These are phyloP conservation scores for Lactarius vividus DNA, from an alignment of 768 basidiomycete genomes.

Conservation along the genomic window DNA sequence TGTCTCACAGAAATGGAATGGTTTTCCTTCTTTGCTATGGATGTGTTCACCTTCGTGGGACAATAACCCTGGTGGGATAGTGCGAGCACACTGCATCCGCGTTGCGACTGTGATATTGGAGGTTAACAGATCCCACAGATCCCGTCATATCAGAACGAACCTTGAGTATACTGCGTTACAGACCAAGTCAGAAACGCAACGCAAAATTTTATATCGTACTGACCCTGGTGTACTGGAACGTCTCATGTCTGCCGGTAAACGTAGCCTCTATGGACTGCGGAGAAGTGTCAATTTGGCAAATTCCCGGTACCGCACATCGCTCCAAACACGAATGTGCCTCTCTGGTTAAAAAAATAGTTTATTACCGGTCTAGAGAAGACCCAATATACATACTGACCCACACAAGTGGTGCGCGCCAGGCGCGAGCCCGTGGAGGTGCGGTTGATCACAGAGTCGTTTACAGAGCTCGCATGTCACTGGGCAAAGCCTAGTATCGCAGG, in stretches of 20 bases:
- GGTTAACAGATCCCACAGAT: neutral
- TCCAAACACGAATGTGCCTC: slow-evolving; percentile 49
- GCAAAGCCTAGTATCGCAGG: slow-evolving; percentile 51
- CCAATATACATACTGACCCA: slow-evolving; percentile 40
- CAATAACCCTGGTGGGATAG: slow-evolving; percentile 43
- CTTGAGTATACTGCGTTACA: slow-evolving; percentile 50
- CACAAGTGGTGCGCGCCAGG: slow-evolving; percentile 48
- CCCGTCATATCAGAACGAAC: slow-evolving; percentile 32
- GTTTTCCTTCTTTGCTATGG: slow-evolving; percentile 43
- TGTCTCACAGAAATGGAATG: slow-evolving; percentile 54
- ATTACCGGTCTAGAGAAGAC: neutral
- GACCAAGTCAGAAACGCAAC: neutral
- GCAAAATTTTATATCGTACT: neutral
- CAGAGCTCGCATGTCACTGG: slow-evolving; percentile 55
- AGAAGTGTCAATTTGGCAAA: slow-evolving; percentile 56
- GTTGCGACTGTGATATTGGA: slow-evolving; percentile 41
- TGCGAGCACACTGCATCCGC: slow-evolving; percentile 47
- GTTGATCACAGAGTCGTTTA: slow-evolving; percentile 47
- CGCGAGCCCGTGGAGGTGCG: slow-evolving; percentile 53
- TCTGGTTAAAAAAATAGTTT: slow-evolving; percentile 33
- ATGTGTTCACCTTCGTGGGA: slow-evolving; percentile 47
- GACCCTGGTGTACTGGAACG: slow-evolving; percentile 65
- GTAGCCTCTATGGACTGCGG: slow-evolving; percentile 62
- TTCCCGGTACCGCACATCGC: slow-evolving; percentile 46
- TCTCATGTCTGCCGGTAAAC: slow-evolving; percentile 57